A percentile compares a stretch with the other conserved stretches of the same genome.
Evolutionary conservation across 768 basidiomycete species (phyloP).

Genomic region (Suillus subaureus): DNA sequence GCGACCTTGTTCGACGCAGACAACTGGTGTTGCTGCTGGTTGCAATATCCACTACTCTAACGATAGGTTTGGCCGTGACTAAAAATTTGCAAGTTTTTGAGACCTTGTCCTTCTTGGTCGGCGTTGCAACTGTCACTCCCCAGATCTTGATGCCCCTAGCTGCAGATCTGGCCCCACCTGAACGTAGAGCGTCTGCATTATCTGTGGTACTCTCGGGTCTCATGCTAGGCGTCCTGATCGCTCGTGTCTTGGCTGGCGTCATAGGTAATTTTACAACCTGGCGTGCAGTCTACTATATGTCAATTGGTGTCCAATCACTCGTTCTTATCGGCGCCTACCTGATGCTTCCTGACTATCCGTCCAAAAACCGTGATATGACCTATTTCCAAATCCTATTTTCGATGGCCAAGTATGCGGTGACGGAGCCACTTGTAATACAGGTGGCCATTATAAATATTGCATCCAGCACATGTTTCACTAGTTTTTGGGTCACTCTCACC

Average conservation of each 20-base stretch:
- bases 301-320: conserved; percentile 66
- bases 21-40: too few relatives aligned
- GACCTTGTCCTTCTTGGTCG: too few relatives aligned
- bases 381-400: conserved; percentile 38
- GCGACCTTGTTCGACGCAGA: too few relatives aligned
- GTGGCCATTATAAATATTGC: too few relatives aligned
- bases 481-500: too few relatives aligned
- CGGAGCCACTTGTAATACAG: too few relatives aligned
- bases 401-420: too few relatives aligned
- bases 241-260: conserved; percentile 73
- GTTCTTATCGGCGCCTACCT: conserved; percentile 63
- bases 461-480: too few relatives aligned
- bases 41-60: too few relatives aligned
- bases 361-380: conserved; percentile 64
- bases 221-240: conserved; percentile 71
- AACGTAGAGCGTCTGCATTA: conserved; percentile 67
- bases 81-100: too few relatives aligned
- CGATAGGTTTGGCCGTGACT: too few relatives aligned
- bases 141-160: conserved; percentile 38
- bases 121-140: too few relatives aligned
- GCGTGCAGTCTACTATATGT: conserved; percentile 50
- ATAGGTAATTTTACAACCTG: conserved; percentile 73
- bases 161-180: conserved; percentile 79
- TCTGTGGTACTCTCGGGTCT: conserved; percentile 72
- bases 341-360: conserved; percentile 81